Evolutionary conservation across 2,329 filamentous ascomycete genomes (phyloP), one percentile per base, ranked within the genome.

Genomic region (Westerdykella ornata): DNA sequence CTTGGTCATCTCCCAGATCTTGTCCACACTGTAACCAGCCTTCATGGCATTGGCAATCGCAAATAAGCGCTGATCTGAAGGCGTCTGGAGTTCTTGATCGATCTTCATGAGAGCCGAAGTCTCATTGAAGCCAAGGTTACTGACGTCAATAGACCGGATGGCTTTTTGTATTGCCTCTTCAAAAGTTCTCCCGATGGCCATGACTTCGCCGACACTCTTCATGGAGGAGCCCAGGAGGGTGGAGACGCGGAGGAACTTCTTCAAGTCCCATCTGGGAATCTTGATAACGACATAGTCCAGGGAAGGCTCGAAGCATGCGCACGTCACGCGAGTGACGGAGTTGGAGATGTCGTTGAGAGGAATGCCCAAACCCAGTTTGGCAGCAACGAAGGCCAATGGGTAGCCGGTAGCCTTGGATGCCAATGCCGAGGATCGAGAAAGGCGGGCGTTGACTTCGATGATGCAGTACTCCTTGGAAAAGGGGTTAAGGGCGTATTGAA

Each of bases 131-230:
- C 92, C 92, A 17, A 95, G 76, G 63, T 97, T 97, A 72, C 92
- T 84, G 69, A 87, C 90, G 67, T 98, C 92, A 43, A 97, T 90
- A 31, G 88, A 83, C 38, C 92, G 84, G 57, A 98, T 98, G 15
- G 92, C 92, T 69, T 97, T 98, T 60, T 98, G 92, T 32, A 98
- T 95, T 7, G 92, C 92, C 70, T 98, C 92, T 68, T 98, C 92
- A 56, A 98, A 98, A 1, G 86, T 94, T 52, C 92, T 77, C 43
- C 92, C 92, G 54, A 98, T 96, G 59, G 85, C 90, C 92, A 98
- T 97, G 52, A 98, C 92, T 67, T 98, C 92, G 61, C 92, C 92
- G 39, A 98, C 89, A 78, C 88, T 95, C 82, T 97, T 98, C 92
- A 98, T 98, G 11, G 90, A 95, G 3, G 92, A 97, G 20, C 89